Conservation (phyloP, 768 basidiomycete genomes). For the Infundibulicybe gibba region DNA sequence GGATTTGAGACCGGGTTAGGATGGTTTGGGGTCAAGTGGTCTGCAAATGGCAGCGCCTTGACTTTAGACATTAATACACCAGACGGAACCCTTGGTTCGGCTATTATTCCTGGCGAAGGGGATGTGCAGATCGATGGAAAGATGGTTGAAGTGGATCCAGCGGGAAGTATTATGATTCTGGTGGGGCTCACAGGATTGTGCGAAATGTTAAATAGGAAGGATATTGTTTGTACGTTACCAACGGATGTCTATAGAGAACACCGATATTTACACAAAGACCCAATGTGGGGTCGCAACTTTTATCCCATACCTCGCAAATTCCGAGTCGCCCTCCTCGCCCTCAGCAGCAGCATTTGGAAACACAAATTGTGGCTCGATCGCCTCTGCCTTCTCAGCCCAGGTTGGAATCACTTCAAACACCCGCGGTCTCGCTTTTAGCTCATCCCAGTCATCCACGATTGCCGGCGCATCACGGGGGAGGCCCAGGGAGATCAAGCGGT, state of each 20-base stretch:
- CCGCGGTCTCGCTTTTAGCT: constrained; percentile 21
- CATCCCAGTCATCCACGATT: constrained; percentile 23
- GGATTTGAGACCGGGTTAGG: constrained; percentile 43
- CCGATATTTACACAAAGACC: no score
- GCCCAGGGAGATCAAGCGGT: constrained; percentile 22
- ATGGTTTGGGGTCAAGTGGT: constrained; percentile 41
- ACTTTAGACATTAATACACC: constrained; percentile 16
- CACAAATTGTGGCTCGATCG: no score
- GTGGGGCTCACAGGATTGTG: no score
- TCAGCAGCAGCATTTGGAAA: neutral
- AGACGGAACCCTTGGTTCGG: no score
- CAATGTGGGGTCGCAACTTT: constrained; percentile 1
- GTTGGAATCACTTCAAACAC: constrained; percentile 19
- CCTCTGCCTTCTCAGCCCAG: constrained; percentile 15
- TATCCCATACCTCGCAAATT: constrained; percentile 4
- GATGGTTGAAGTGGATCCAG: no score
- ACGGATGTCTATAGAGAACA: no score
- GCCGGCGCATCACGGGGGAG: constrained; percentile 28
- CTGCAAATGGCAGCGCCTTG: constrained; percentile 8
- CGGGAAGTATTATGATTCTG: no score
- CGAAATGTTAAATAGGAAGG: no score
- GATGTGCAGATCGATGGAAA: no score
- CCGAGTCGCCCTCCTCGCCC: neutral
- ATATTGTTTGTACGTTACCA: no score
- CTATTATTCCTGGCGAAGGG: no score